A percentile compares a stretch with the other conserved stretches of the same genome.
Conservation (phyloP, 202 grass and related monocot species). For the Eragrostis tef region DNA sequence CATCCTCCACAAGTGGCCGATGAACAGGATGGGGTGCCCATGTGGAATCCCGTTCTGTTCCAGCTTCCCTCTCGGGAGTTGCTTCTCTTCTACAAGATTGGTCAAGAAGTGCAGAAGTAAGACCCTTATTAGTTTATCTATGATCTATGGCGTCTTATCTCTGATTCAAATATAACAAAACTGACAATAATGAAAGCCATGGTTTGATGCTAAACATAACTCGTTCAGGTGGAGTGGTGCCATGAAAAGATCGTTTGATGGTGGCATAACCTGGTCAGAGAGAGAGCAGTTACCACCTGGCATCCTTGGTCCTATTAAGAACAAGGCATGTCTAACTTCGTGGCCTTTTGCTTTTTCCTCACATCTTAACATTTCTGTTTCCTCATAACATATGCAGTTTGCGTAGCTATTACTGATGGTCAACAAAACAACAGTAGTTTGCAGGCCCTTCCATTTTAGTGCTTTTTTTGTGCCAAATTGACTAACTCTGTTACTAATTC, state of each 20-base stretch:
- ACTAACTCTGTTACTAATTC: background rate
- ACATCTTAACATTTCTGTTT: slow-evolving; percentile 26
- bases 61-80: slow-evolving; percentile 88
- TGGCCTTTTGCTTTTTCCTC: slow-evolving; percentile 5
- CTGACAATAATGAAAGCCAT: background rate
- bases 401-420: background rate
- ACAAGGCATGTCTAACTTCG: slow-evolving; percentile 66
- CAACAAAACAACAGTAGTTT: background rate
- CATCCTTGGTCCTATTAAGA: slow-evolving; percentile 97
- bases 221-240: slow-evolving; percentile 84
- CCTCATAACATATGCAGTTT: slow-evolving; percentile 13
- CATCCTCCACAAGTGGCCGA: slow-evolving; percentile 66
- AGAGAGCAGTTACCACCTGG: slow-evolving; percentile 91
- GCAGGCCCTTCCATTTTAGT: background rate
- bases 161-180: slow-evolving; percentile 3
- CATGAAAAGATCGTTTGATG: slow-evolving; percentile 88
- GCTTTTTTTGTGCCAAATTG: background rate
- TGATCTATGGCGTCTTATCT: background rate
- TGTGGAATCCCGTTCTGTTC: slow-evolving; percentile 99
- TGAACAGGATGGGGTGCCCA: slow-evolving; percentile 75
- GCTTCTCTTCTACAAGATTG: slow-evolving; percentile 96
- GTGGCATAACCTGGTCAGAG: slow-evolving; percentile 76
- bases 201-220: slow-evolving; percentile 23
- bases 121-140: slow-evolving; percentile 25
- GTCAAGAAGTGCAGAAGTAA: slow-evolving; percentile 94